Conservation (phyloP, 371 early-diverging fungal species). For the Apophysomyces sp. region DNA sequence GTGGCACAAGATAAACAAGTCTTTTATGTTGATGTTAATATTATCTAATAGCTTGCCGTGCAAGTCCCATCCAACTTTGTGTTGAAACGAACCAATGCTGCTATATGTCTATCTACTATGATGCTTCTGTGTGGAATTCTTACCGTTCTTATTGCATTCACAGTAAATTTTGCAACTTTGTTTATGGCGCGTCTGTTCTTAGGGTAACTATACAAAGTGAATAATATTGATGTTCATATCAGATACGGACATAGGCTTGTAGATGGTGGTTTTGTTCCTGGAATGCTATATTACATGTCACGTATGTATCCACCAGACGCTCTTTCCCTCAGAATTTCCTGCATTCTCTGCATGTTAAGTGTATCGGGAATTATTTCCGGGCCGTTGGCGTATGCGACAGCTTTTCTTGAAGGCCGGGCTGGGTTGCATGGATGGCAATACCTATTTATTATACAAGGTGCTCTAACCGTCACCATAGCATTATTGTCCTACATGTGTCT, state of each 20-base stretch:
- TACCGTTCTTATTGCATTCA: slow-evolving; percentile 28
- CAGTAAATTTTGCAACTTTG: slow-evolving; percentile 19
- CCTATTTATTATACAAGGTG: slow-evolving; percentile 30
- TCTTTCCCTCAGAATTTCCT: slow-evolving; percentile 24
- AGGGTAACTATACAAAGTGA: slow-evolving; percentile 27
- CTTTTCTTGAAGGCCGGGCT: slow-evolving; percentile 21
- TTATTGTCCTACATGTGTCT: slow-evolving; percentile 20
- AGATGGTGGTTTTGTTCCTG: slow-evolving; percentile 37
- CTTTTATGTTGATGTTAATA: no score
- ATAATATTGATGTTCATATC: no score
- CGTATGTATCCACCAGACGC: slow-evolving; percentile 28
- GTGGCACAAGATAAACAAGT: neutral
- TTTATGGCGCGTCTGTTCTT: slow-evolving; percentile 21
- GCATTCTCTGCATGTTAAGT: slow-evolving; percentile 20
- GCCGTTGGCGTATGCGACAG: slow-evolving; percentile 20
- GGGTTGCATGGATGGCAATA: slow-evolving; percentile 37
- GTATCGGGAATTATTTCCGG: slow-evolving; percentile 31
- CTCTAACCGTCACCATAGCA: slow-evolving; percentile 17
- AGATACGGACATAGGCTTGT: slow-evolving; percentile 16
- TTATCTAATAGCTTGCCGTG: slow-evolving; percentile 33
- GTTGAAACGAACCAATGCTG: slow-evolving; percentile 20
- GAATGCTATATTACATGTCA: slow-evolving; percentile 25
- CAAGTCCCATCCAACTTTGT: slow-evolving; percentile 37
- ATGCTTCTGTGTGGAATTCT: slow-evolving; percentile 35
- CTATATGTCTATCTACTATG: slow-evolving; percentile 26